Percentiles rank a stretch among this genome's conserved stretches.
These are phyloP conservation scores for Trypanosoma caninum DNA, from an alignment of 208 protist species.

Conservation along the genomic window DNA sequence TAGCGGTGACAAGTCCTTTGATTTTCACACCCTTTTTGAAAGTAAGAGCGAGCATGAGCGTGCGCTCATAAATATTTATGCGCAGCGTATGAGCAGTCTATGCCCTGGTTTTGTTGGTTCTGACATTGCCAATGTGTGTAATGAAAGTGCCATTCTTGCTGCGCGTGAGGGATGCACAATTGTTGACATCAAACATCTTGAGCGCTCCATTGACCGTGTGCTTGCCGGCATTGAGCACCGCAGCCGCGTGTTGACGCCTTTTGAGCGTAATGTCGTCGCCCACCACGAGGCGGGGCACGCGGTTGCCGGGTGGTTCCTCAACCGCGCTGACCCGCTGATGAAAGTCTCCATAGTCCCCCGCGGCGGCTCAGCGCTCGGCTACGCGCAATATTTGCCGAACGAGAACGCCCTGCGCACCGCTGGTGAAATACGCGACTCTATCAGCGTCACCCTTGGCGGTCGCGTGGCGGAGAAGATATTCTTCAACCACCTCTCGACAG, in stretches of 20 bases:
- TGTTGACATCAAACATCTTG: slow-evolving; percentile 88
- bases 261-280: slow-evolving; percentile 94
- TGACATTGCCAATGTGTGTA: slow-evolving; percentile 97
- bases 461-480: slow-evolving; percentile 92
- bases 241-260: slow-evolving; percentile 69
- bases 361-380: slow-evolving; percentile 93
- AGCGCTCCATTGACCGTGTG: slow-evolving; percentile 95
- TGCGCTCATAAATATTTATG: slow-evolving; percentile 65
- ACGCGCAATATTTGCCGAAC: slow-evolving; percentile 97
- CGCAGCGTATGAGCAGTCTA: slow-evolving; percentile 65
- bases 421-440: slow-evolving; percentile 93
- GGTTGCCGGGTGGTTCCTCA: slow-evolving; percentile 96
- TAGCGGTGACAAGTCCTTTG: slow-evolving; percentile 31
- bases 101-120: slow-evolving; percentile 90
- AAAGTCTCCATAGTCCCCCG: slow-evolving; percentile 98
- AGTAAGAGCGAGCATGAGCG: slow-evolving; percentile 53
- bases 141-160: slow-evolving; percentile 93
- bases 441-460: slow-evolving; percentile 94
- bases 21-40: slow-evolving; percentile 43
- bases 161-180: slow-evolving; percentile 57
- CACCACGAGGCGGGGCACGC: slow-evolving; percentile 99
- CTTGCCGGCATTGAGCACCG: slow-evolving; percentile 95
- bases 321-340: slow-evolving; percentile 95
- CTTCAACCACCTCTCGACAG: slow-evolving; percentile 93
- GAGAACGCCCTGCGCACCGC: slow-evolving; percentile 91